These are phyloP conservation scores for Rhypophila decipiens DNA, from an alignment of 495 filamentous ascomycete genomes.

Conservation along the genomic window DNA sequence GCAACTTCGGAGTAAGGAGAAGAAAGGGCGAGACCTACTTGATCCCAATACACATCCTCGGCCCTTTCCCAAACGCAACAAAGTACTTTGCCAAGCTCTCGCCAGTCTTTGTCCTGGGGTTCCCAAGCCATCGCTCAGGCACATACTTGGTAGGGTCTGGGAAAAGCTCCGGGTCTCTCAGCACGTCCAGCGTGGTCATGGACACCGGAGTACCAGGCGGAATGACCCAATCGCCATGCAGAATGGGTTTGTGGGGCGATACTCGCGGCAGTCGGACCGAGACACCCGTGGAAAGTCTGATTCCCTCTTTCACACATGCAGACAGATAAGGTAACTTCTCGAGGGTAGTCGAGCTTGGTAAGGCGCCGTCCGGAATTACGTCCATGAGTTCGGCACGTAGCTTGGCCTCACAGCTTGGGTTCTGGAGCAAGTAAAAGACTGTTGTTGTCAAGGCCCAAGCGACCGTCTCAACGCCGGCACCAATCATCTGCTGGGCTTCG, in stretches of 20 bases:
- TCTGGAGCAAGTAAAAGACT: constrained; percentile 22
- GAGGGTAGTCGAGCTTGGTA: constrained; percentile 28
- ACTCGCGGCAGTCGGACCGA: constrained; percentile 36
- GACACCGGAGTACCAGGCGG: constrained; percentile 27
- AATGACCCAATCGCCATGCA: constrained; percentile 19
- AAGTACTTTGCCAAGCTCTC: no score
- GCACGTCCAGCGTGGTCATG: constrained; percentile 35
- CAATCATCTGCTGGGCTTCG: constrained; percentile 23
- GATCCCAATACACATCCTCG: no score
- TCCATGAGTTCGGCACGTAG: constrained; percentile 23
- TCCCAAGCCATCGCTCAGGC: constrained; percentile 43
- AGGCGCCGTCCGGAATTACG: constrained; percentile 9
- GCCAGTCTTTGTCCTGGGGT: no score
- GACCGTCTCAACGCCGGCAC: constrained; percentile 20
- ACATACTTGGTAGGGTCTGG: constrained; percentile 34
- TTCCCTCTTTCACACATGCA: constrained; percentile 38
- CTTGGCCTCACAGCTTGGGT: constrained; percentile 10
- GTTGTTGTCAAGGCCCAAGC: constrained; percentile 20
- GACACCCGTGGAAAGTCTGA: constrained; percentile 37
- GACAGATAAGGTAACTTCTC: constrained; percentile 42
- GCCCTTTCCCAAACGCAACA: no score
- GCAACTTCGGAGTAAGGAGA: no score
- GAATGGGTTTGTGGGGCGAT: constrained; percentile 33
- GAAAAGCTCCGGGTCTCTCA: constrained; percentile 34
- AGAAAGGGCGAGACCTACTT: no score